Percentiles rank a stretch among this genome's conserved stretches.
Evolutionary conservation across 2,329 filamentous ascomycete genomes (phyloP).

Genomic region (Colletotrichum spaethianum): DNA sequence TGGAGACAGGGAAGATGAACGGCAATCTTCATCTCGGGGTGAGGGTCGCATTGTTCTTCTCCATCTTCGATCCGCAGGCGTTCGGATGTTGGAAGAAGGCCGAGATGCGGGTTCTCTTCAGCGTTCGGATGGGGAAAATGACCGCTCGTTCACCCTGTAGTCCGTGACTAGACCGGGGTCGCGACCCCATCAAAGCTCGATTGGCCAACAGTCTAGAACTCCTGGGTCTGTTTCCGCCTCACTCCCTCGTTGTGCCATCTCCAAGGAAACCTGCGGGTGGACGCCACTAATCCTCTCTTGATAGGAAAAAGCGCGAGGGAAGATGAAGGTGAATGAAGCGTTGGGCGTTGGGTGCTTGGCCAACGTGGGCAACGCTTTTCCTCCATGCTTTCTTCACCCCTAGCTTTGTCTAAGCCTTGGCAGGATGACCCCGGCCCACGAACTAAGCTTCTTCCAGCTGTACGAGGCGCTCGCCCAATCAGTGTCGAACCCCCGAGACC

Average conservation of each 20-base stretch:
- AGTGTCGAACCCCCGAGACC: background rate
- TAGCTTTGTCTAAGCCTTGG: constrained; percentile 9
- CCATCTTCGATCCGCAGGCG: background rate
- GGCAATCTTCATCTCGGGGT: background rate
- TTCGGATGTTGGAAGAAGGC: constrained; percentile 1
- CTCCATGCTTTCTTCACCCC: constrained; percentile 4
- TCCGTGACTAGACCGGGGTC: background rate
- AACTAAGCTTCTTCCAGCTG: constrained; percentile 23
- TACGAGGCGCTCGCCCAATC: constrained; percentile 7
- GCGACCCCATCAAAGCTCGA: background rate
- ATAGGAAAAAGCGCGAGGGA: no score
- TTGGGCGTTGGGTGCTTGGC: background rate
- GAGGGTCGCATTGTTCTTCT: background rate
- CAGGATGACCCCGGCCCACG: background rate
- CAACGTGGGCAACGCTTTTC: background rate
- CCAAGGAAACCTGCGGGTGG: background rate
- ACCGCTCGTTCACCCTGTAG: background rate
- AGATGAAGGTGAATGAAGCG: background rate
- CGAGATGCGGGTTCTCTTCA: background rate
- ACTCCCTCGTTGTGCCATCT: background rate
- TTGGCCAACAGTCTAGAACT: background rate
- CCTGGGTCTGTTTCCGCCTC: background rate
- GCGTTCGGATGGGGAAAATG: background rate
- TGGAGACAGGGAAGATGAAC: constrained; percentile 5
- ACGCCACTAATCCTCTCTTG: background rate